phyloP scores from a whole-genome alignment of 202 grass and related monocot species.

The Saccharum hybrid region DNA sequence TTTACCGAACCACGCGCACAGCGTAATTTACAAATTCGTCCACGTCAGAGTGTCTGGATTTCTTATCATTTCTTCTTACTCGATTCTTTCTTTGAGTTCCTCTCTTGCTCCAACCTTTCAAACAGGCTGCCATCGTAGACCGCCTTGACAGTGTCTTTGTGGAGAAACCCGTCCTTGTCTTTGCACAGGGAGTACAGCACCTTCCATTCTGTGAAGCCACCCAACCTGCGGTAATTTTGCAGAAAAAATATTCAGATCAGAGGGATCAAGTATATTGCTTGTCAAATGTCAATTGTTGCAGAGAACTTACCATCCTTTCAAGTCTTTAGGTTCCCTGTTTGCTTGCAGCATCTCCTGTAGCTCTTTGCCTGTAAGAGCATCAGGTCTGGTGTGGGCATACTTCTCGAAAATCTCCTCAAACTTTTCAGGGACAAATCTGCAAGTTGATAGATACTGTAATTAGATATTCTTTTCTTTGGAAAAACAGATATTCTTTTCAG shows the following conservation, averaged over 20 bases:
- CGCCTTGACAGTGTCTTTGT: slow-evolving; percentile 71
- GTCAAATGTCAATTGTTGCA: not conserved
- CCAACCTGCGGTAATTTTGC: slow-evolving; percentile 50
- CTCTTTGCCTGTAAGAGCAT: slow-evolving; percentile 78
- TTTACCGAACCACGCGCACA: not conserved
- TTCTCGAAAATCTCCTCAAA: slow-evolving; percentile 94
- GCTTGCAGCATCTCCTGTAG: slow-evolving; percentile 61
- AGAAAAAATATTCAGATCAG: not conserved
- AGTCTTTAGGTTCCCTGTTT: slow-evolving; percentile 67
- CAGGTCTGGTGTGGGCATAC: slow-evolving; percentile 70
- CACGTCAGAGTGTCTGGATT: not conserved
- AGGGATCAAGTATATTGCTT: not conserved
- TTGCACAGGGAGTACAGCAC: slow-evolving; percentile 66
- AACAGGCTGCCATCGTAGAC: slow-evolving; percentile 89
- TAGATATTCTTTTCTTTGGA: not conserved
- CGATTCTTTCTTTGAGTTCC: slow-evolving; percentile 39
- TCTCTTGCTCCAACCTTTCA: slow-evolving; percentile 68
- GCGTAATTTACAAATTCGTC: slow-evolving; percentile 31
- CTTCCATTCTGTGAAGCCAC: slow-evolving; percentile 71
- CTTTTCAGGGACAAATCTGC: slow-evolving; percentile 83
- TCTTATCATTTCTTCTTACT: slow-evolving; percentile 59
- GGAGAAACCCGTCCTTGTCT: slow-evolving; percentile 81
- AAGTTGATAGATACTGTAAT: not conserved
- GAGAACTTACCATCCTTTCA: slow-evolving; percentile 60
- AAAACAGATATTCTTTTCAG: not conserved